phyloP scores from a whole-genome alignment of 257 asterid species.

The Nicotiana noctiflora region DNA sequence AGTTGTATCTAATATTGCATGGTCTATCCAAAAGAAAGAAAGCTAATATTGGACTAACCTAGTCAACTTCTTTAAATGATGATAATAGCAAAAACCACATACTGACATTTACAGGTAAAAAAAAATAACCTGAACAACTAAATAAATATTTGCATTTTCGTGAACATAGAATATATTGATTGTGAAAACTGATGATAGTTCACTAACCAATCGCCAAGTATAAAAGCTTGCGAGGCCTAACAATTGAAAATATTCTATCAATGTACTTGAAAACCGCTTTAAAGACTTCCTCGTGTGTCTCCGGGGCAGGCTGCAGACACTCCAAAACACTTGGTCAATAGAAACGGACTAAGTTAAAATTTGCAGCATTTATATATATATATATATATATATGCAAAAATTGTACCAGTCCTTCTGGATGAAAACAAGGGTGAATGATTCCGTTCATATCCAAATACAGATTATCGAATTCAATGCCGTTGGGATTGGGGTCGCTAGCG shows the following conservation, averaged over 20 bases:
- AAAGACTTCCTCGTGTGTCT: slow-evolving; percentile 47
- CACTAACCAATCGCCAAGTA: slow-evolving; percentile 63
- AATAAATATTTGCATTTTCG: too few species aligned
- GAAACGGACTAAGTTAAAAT: neutral
- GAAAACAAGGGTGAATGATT: slow-evolving; percentile 65
- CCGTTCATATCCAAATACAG: slow-evolving; percentile 66
- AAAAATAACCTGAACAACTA: too few species aligned
- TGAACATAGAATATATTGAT: too few species aligned
- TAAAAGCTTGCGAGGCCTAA: slow-evolving; percentile 57
- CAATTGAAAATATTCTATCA: slow-evolving; percentile 41
- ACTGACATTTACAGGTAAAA: too few species aligned
- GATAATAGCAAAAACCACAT: too few species aligned
- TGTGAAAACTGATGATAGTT: neutral
- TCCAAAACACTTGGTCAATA: neutral
- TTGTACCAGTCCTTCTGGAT: slow-evolving; percentile 48
- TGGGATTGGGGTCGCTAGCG: slow-evolving; percentile 32
- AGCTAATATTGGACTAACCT: too few species aligned
- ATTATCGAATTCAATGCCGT: slow-evolving; percentile 51
- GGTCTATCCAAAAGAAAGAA: too few species aligned
- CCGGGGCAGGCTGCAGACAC: slow-evolving; percentile 34
- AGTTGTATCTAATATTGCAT: too few species aligned
- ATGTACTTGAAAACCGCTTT: slow-evolving; percentile 41
- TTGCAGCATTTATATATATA: neutral
- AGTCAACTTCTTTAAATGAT: too few species aligned
- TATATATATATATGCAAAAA: too few species aligned